Evolutionary conservation across 2,329 filamentous ascomycete genomes (phyloP).

Genomic region (Fonsecaea pedrosoi): DNA sequence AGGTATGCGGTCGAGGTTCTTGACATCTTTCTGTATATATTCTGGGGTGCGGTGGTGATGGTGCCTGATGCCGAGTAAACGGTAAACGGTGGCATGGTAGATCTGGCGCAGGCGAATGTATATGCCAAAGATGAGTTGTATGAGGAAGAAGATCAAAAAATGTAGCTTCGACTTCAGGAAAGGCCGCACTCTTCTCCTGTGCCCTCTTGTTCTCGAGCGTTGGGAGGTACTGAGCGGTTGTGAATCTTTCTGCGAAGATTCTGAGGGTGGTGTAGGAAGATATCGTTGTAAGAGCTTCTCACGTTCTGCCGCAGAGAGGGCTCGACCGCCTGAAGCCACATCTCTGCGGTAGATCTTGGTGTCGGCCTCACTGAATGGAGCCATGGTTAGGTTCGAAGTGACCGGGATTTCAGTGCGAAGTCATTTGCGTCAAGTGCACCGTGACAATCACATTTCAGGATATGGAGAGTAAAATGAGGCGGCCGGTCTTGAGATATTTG

Average conservation of each 20-base stretch:
- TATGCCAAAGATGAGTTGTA: slow-evolving; percentile 82
- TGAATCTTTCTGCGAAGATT: slow-evolving; percentile 21
- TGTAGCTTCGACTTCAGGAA: slow-evolving; percentile 55
- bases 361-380: slow-evolving; percentile 34
- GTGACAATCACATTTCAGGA: not conserved
- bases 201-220: slow-evolving; percentile 38
- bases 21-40: slow-evolving; percentile 86
- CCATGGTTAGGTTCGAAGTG: slow-evolving; percentile 25
- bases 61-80: slow-evolving; percentile 80
- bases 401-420: not conserved
- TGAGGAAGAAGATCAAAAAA: slow-evolving; percentile 52
- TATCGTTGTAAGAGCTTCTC: slow-evolving; percentile 60
- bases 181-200: slow-evolving; percentile 50
- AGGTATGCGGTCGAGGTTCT: slow-evolving; percentile 74
- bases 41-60: slow-evolving; percentile 97
- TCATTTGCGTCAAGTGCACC: not conserved
- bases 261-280: slow-evolving; percentile 52
- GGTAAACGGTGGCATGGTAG: slow-evolving; percentile 78
- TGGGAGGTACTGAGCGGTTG: slow-evolving; percentile 15
- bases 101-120: slow-evolving; percentile 82
- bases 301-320: slow-evolving; percentile 55
- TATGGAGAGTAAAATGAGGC: not conserved
- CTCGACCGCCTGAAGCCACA: slow-evolving; percentile 48
- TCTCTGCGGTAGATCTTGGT: slow-evolving; percentile 50
- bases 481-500: not conserved